A percentile compares a stretch with the other conserved stretches of the same genome.
Evolutionary conservation across 139 green algal genomes (phyloP).

Genomic region (Protoeuglena noctilucae): DNA sequence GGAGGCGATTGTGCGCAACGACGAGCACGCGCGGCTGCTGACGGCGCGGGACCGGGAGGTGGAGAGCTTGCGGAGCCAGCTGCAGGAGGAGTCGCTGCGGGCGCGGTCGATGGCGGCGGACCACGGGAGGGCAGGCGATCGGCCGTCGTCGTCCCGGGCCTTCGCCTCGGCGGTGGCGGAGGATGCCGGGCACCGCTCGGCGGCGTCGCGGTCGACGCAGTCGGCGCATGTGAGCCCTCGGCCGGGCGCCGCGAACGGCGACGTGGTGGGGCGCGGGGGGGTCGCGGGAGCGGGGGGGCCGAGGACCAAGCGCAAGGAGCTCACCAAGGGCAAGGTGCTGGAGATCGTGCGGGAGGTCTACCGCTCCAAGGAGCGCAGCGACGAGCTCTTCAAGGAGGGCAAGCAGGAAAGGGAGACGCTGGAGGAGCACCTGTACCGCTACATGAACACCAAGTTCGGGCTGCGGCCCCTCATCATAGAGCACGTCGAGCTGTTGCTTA

Average conservation of each 20-base stretch:
- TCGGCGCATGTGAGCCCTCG: neutral
- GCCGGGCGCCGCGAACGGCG: neutral
- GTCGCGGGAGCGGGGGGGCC: neutral
- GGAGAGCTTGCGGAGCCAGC: neutral
- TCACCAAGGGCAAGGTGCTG: neutral
- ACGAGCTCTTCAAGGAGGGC: neutral
- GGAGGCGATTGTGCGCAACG: neutral
- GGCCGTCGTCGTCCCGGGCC: too few species aligned
- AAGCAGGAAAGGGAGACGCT: neutral
- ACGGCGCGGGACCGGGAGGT: neutral
- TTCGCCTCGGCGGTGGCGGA: neutral
- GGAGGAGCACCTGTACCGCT: neutral
- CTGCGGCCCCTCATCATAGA: neutral
- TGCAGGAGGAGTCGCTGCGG: too few species aligned
- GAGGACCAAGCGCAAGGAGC: neutral
- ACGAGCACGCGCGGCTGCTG: neutral
- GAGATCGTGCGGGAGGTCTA: neutral
- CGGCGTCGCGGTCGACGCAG: too few species aligned
- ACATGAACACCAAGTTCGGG: neutral
- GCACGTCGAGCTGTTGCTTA: neutral
- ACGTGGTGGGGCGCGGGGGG: neutral
- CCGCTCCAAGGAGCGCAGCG: neutral
- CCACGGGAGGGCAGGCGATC: too few species aligned
- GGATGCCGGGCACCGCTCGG: neutral
- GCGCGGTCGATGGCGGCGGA: too few species aligned